Conservation (phyloP, 495 filamentous ascomycete genomes). For the Tetracladium marchalianum region DNA sequence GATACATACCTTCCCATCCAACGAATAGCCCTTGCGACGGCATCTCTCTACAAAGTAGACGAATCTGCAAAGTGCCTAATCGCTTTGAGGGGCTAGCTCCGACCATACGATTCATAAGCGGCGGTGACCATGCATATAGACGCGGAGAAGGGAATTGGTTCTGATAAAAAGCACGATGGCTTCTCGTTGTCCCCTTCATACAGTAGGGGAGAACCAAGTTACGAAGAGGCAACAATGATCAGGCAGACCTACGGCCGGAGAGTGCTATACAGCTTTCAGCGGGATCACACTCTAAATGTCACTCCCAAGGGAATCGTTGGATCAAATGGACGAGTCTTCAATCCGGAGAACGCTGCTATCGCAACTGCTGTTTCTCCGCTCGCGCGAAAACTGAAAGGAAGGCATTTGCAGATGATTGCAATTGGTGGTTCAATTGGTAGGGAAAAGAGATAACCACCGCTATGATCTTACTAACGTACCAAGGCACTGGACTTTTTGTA, state of each 20-base stretch:
- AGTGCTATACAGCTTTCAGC: constrained; percentile 70
- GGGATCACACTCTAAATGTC: constrained; percentile 59
- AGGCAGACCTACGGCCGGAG: constrained; percentile 28
- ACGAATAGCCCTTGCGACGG: too few relatives aligned
- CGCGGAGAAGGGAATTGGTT: constrained; percentile 1
- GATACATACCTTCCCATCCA: too few relatives aligned
- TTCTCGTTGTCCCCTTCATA: not conserved
- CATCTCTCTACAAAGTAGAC: too few relatives aligned
- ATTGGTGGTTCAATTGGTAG: constrained; percentile 90
- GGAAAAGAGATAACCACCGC: constrained; percentile 5
- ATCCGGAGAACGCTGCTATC: constrained; percentile 62
- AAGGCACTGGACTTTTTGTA: constrained; percentile 86
- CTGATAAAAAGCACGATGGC: not conserved
- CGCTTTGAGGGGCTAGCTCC: too few relatives aligned
- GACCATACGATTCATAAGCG: too few relatives aligned
- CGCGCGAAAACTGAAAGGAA: constrained; percentile 64
- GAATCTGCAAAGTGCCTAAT: too few relatives aligned
- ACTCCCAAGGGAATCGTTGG: constrained; percentile 42
- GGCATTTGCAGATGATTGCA: constrained; percentile 95
- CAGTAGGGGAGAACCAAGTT: constrained; percentile 2
- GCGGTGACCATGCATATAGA: constrained; percentile 1
- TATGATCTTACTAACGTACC: too few relatives aligned
- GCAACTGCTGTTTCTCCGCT: constrained; percentile 71
- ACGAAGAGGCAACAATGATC: constrained; percentile 5
- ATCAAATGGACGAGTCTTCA: constrained; percentile 56